These are phyloP conservation scores for Wickerhamomyces tratensis DNA, from an alignment of 805 yeast genomes.

Conservation along the genomic window DNA sequence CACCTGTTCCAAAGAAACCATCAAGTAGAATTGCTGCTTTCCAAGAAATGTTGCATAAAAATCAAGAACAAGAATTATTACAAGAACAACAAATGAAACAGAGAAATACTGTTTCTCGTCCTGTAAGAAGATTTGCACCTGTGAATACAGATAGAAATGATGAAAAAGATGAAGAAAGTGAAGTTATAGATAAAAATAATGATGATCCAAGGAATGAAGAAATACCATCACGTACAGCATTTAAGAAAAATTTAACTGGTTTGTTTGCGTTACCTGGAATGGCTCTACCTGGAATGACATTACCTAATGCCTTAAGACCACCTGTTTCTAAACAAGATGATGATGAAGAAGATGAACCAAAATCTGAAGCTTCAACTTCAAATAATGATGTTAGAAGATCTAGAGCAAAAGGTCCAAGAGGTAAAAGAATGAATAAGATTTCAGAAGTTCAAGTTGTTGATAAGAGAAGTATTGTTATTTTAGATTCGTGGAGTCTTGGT, in stretches of 20 bases:
- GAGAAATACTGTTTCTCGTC: conserved; percentile 7
- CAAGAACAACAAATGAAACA: conserved; percentile 35
- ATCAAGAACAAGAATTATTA: conserved; percentile 41
- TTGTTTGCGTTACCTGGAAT: conserved; percentile 41
- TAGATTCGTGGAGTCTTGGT: conserved; percentile 14
- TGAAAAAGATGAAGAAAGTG: conserved; percentile 5
- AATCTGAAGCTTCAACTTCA: conserved; percentile 2
- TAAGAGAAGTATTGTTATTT: conserved; percentile 12
- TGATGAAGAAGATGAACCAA: conserved; percentile 1
- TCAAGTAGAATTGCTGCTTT: conserved; percentile 75
- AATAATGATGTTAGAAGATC: conserved; percentile 30
- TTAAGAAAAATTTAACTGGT: conserved; percentile 53
- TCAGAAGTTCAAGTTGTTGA: conserved; percentile 25
- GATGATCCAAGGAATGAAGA: conserved; percentile 11
- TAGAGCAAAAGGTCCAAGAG: conserved; percentile 67
- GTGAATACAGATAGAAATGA: neutral
- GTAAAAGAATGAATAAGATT: conserved; percentile 56
- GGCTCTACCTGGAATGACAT: conserved; percentile 10
- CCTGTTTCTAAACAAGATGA: conserved; percentile 8
- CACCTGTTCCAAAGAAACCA: conserved; percentile 68
- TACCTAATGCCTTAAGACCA: neutral
- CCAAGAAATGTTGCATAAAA: conserved; percentile 60
- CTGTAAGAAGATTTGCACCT: neutral
- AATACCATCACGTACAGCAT: conserved; percentile 23
- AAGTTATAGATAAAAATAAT: conserved; percentile 15